Evolutionary conservation across 73 alveolate genomes (phyloP), one percentile per base, ranked within the genome.

Genomic region (Tetrahymena thermophila): DNA sequence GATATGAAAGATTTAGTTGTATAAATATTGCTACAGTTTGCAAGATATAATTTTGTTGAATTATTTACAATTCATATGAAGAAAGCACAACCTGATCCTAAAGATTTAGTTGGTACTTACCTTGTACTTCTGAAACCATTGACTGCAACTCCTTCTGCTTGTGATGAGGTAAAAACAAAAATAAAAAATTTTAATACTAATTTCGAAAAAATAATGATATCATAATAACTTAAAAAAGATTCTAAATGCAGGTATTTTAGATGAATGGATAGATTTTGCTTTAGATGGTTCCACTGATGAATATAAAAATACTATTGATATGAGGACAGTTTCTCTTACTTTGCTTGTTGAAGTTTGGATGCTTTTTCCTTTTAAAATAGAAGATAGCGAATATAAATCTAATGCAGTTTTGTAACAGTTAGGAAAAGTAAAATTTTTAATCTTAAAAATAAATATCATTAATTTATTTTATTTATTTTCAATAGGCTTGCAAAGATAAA

Each of bases 331-430:
- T 25, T 98, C 99, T 10, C 84, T 98, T 10, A 94, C 97, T 34
- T 95, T 98, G 23, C 89, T 98, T 85, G 85, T 97, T 93, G 99
- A 98, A 93, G 96, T 98, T 13, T 98, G 99, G 98, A 28, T 94
- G 35, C 43, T 85, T 10, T 97, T 97, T 97, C 95, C 98, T 23
- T 96, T 83, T 8, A 93, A 83, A 35, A 93, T 96, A 57, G 98
- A 96, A 38, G 96, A 55, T 84, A 94, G 96, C 43, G 99, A 98
- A 55, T 98, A 97, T 56, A 85, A 96, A 40, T 93, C 97, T 1
- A 94, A 85, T 84, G 84, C 94, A 31, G 96, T 98, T n/a, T 94
- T 97, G 34, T 94, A 85, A 35, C 42, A 96, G 85, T 94, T 98
- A 1, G 31, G 37, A 19, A 71, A 71, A 71, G 89, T 71, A 71